Percentiles rank a stretch among this genome's conserved stretches.
Conservation (phyloP, 306 rosid species). For the Coriaria nepalensis region DNA sequence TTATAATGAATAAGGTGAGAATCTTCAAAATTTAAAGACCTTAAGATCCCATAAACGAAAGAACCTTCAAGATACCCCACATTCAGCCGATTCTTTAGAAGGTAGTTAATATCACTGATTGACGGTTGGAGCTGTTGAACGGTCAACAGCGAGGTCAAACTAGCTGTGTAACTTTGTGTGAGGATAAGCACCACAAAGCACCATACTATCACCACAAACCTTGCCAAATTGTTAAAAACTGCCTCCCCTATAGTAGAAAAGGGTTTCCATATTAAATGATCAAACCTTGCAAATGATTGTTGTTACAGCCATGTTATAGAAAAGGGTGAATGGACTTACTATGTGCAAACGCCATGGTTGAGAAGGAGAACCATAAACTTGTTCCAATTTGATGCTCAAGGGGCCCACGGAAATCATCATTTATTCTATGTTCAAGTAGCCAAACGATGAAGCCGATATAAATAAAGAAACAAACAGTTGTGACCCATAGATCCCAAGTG, state of each 20-base stretch:
- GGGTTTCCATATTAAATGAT: no score
- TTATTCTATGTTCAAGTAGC: not conserved
- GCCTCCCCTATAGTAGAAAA: conserved; percentile 25
- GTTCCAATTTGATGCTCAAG: not conserved
- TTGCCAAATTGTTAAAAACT: conserved; percentile 37
- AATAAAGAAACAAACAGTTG: not conserved
- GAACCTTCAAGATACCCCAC: conserved; percentile 36
- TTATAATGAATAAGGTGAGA: conserved; percentile 12
- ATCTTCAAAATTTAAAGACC: conserved; percentile 13
- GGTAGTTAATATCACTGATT: conserved; percentile 21
- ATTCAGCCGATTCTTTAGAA: conserved; percentile 16
- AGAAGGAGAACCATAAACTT: conserved; percentile 48
- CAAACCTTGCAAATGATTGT: no score
- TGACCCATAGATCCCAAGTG: not conserved
- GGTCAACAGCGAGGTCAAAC: conserved; percentile 43
- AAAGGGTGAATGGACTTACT: conserved; percentile 17
- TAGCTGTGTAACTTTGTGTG: conserved; percentile 50
- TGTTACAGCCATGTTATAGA: not conserved
- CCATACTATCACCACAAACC: conserved; percentile 47
- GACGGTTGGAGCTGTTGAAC: conserved; percentile 35
- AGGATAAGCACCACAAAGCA: conserved; percentile 37
- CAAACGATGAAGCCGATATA: not conserved
- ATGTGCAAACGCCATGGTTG: conserved; percentile 35
- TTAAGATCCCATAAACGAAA: conserved; percentile 24
- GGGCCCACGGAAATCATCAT: not conserved